Evolutionary conservation across 1,139 yeast species (phyloP).

Genomic region (Candida tunisiensis): DNA sequence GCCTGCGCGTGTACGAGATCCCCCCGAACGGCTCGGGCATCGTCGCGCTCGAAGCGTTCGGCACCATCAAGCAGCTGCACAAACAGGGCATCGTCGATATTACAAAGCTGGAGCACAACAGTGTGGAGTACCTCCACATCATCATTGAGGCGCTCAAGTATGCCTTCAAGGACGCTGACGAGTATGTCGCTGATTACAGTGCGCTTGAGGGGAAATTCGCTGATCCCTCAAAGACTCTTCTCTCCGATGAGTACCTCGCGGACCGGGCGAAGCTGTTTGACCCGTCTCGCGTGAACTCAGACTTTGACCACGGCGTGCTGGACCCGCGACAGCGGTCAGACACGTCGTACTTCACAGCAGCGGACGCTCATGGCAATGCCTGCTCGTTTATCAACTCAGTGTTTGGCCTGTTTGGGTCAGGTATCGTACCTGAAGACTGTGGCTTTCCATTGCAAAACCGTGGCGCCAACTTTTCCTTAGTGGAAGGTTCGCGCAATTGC

Average conservation of each 20-base stretch:
- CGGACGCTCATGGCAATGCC: conserved; percentile 63
- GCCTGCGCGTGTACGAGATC: conserved; percentile 42
- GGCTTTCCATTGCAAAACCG: conserved; percentile 68
- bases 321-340: conserved; percentile 51
- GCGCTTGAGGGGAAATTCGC: conserved; percentile 11
- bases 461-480: conserved; percentile 58
- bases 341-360: conserved; percentile 57
- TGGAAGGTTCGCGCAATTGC: conserved; percentile 39
- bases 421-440: conserved; percentile 44
- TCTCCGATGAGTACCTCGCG: conserved; percentile 26
- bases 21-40: conserved; percentile 78
- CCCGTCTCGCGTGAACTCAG: conserved; percentile 23
- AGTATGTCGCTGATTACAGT: conserved; percentile 50
- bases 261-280: conserved; percentile 33
- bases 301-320: conserved; percentile 38
- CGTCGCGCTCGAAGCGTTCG: conserved; percentile 53
- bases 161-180: conserved; percentile 65
- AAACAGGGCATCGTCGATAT: conserved; percentile 28
- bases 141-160: conserved; percentile 55
- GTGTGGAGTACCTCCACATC: conserved; percentile 53
- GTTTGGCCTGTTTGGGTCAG: conserved; percentile 56
- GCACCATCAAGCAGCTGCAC: conserved; percentile 40
- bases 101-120: conserved; percentile 38
- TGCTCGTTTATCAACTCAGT: conserved; percentile 72
- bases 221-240: conserved; percentile 15